Evolutionary conservation across 2,329 filamentous ascomycete genomes (phyloP).

Genomic region (Fusarium irregulare): DNA sequence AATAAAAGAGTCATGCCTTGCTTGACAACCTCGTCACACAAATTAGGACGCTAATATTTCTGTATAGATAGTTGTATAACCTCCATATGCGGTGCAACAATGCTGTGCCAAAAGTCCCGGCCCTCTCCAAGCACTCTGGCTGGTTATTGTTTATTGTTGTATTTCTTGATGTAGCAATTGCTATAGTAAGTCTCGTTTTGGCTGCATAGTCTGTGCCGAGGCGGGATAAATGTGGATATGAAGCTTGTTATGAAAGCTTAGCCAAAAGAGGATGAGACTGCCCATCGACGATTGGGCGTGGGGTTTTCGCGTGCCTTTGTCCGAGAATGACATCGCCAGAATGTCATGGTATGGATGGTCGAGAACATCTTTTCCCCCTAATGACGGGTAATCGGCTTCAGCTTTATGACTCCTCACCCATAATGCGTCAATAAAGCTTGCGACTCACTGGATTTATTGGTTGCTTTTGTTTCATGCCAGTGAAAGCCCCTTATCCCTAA

Average conservation of each 20-base stretch:
- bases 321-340: neutral
- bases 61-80: neutral
- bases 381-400: constrained; percentile 35
- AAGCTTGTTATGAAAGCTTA: constrained; percentile 39
- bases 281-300: constrained; percentile 36
- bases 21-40: neutral
- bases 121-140: neutral
- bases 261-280: constrained; percentile 27
- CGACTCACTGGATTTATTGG: constrained; percentile 8
- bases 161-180: too few species aligned
- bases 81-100: neutral
- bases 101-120: neutral
- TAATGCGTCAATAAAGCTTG: neutral
- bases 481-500: constrained; percentile 13
- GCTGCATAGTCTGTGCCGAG: constrained; percentile 6
- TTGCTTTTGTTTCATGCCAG: constrained; percentile 6
- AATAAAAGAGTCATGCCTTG: neutral
- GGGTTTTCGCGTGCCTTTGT: neutral
- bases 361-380: constrained; percentile 8
- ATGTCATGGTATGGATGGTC: constrained; percentile 5
- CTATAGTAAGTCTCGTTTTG: neutral
- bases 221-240: constrained; percentile 34
- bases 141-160: neutral
- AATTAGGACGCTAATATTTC: neutral
- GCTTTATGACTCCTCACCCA: neutral